Evolutionary conservation across 208 protist species (phyloP).

Genomic region (Trypanosoma cruzi): DNA sequence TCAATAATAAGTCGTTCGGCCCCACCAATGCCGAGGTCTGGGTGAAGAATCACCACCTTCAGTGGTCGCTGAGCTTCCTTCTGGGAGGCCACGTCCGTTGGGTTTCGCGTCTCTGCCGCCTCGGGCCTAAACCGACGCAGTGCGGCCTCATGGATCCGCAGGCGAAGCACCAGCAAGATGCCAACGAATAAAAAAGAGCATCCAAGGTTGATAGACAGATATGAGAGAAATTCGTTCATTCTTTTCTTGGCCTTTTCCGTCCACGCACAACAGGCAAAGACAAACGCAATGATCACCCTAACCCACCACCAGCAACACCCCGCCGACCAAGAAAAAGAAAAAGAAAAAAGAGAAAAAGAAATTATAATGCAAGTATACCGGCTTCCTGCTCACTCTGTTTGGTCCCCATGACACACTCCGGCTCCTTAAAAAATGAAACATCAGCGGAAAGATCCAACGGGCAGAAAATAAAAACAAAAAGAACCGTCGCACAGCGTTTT

Average conservation of each 20-base stretch:
- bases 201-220: neutral
- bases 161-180: neutral
- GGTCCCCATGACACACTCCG: neutral
- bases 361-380: no score
- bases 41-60: constrained; percentile 94
- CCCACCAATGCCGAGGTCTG: constrained; percentile 97
- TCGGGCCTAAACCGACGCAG: neutral
- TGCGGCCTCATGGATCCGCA: neutral
- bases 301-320: no score
- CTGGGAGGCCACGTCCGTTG: neutral
- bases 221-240: neutral
- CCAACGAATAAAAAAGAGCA: neutral
- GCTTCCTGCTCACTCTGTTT: no score
- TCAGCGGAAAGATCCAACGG: neutral
- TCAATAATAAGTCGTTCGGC: constrained; percentile 98
- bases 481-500: neutral
- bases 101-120: neutral
- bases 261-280: neutral
- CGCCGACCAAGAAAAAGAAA: no score
- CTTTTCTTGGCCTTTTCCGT: neutral
- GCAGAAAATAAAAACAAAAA: constrained; percentile 1
- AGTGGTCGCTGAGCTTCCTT: constrained; percentile 21
- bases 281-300: no score
- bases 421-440: neutral
- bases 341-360: no score